Conservation (phyloP, 495 filamentous ascomycete species). For the Hyaloscypha bicolor region DNA sequence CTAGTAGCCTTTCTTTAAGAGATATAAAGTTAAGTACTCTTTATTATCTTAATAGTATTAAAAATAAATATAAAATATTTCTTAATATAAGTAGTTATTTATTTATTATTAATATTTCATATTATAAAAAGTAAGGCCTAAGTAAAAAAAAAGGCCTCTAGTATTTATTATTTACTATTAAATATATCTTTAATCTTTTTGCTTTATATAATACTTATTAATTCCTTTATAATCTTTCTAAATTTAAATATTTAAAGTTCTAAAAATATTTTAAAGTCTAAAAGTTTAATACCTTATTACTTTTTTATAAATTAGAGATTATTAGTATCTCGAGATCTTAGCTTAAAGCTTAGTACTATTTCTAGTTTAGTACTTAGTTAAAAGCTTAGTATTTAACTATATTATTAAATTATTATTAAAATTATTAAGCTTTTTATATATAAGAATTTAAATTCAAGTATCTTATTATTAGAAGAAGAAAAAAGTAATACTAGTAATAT, state of each 20-base stretch:
- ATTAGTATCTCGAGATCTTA: not conserved
- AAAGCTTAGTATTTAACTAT: not conserved
- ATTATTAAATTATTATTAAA: not conserved
- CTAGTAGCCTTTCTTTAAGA: not conserved
- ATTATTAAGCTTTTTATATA: constrained; percentile 5
- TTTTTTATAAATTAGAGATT: constrained; percentile 5
- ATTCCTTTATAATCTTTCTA: not conserved
- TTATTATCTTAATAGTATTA: not conserved
- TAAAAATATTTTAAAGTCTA: not conserved
- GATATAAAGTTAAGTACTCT: constrained; percentile 1
- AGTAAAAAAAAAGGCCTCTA: constrained; percentile 5
- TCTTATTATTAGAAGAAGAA: constrained; percentile 1
- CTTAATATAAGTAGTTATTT: constrained; percentile 1
- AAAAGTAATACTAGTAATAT: not conserved
- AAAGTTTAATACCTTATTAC: not conserved
- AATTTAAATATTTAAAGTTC: not conserved
- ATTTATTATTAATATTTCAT: constrained; percentile 10
- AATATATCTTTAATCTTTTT: constrained; percentile 2
- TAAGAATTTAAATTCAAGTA: not conserved
- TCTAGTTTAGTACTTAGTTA: constrained; percentile 3
- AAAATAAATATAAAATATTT: not conserved
- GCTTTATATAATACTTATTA: not conserved
- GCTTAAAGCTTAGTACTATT: not conserved
- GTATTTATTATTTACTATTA: not conserved
- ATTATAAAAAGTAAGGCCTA: constrained; percentile 2